Percentiles rank a stretch among this genome's conserved stretches.
Evolutionary conservation across 305 asterid species (phyloP).

Genomic region (Rubia peregrina): DNA sequence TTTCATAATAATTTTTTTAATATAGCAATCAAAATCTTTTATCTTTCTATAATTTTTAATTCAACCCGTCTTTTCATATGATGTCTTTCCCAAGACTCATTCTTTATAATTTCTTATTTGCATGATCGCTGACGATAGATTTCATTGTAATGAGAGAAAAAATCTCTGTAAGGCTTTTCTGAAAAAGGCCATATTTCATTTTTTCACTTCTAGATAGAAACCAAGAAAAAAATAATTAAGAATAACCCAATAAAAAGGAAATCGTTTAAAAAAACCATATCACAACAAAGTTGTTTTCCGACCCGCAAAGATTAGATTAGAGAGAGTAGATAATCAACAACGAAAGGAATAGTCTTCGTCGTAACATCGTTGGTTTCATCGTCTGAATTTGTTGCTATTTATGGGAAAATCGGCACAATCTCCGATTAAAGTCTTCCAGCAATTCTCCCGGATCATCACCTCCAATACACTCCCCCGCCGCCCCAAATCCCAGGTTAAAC

Average conservation of each 20-base stretch:
- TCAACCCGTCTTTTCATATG: too few species aligned
- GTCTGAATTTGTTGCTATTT: constrained; percentile 11
- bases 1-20: too few species aligned
- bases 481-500: constrained; percentile 39
- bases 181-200: too few species aligned
- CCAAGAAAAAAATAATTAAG: not conserved
- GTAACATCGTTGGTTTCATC: not conserved
- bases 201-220: not conserved
- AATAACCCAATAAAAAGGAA: not conserved
- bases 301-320: not conserved
- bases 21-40: too few species aligned
- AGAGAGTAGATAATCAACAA: not conserved
- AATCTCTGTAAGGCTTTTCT: too few species aligned
- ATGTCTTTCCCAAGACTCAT: too few species aligned
- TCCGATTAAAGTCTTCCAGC: constrained; percentile 43
- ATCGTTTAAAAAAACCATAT: not conserved
- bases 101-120: too few species aligned
- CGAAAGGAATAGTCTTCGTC: not conserved
- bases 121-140: too few species aligned
- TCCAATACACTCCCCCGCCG: constrained; percentile 31
- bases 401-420: constrained; percentile 75
- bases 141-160: too few species aligned
- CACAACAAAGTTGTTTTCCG: not conserved
- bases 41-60: too few species aligned
- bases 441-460: constrained; percentile 42